Base-by-base conservation (phyloP, 2,329 filamentous ascomycete genomes). In the Talaromyces amestolkiae region DNA sequence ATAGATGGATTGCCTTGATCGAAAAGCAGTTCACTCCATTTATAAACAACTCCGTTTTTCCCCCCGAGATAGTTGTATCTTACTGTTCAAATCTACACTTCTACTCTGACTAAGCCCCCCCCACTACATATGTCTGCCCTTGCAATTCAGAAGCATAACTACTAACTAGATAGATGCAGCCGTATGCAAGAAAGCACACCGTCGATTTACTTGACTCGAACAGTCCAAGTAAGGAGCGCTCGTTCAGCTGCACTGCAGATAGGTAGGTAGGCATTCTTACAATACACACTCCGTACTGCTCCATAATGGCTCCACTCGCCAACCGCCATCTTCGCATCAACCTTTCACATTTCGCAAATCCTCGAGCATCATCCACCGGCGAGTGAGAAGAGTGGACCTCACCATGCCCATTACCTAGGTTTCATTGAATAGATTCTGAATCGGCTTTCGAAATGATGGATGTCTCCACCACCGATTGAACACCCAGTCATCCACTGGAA, bases 111-210 rank as follows among this genome's bases (percentile, higher is more conserved):
- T 49, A 6, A 11, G 22, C 47, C 27, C 51, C 27, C 3, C 22
- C 22, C 51, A 19, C 51, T 31, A 54, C 24, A 31, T 15, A 9
- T 54, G 17, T 35, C 27, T 19, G 22, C 31, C 51, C 53, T 37
- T 24, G 53, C 33, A 35, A 22, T 56, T 56, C n/a, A 10, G n/a
- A 37, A 37, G n/a, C 37, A 56, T 24, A 33, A 54, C 22, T 33
- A 10, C 35, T 7, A 11, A 13, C 35, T 37, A 37, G 9, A 7
- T 56, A 56, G 53, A 56, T 56, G 53, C 53, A 56, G 49, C 33
- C 31, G n/a, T 22, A 54, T 54, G 51, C 51, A 54, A 54, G 51
- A 54, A 54, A 35, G 31, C 51, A 54, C 51, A 37, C 51, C 51
- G 31, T 35, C 51, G 51, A 35, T 35, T 22, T 53, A 53, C 49